Conservation (phyloP, 2,329 filamentous ascomycete genomes). For the Periconia sp. region DNA sequence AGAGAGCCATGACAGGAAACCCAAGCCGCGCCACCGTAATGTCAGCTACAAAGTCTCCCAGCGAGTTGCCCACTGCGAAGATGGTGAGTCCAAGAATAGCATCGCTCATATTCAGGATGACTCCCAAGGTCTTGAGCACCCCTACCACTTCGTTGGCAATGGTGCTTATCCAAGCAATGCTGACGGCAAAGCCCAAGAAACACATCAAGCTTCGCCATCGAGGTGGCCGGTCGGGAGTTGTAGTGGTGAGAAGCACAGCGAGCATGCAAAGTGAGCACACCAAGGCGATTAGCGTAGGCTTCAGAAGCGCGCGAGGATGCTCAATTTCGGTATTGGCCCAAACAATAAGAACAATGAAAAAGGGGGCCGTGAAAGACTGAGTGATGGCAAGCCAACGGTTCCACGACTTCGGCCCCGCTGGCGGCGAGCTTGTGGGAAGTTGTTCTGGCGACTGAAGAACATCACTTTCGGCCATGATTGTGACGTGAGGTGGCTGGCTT, state of each 20-base stretch:
- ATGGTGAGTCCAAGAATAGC: constrained; percentile 93
- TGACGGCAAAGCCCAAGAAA: constrained; percentile 87
- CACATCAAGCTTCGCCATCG: constrained; percentile 80
- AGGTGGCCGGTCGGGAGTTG: constrained; percentile 70
- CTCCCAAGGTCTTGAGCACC: constrained; percentile 88
- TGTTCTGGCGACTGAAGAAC: constrained; percentile 45
- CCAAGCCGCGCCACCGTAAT: constrained; percentile 92
- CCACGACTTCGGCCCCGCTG: constrained; percentile 65
- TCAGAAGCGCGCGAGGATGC: constrained; percentile 65
- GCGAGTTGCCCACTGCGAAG: constrained; percentile 93
- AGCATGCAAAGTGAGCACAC: constrained; percentile 70
- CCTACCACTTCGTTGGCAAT: constrained; percentile 96
- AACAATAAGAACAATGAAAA: constrained; percentile 79
- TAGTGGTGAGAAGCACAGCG: constrained; percentile 70
- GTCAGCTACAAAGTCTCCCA: constrained; percentile 92
- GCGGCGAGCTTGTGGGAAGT: constrained; percentile 22
- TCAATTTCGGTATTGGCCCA: constrained; percentile 73
- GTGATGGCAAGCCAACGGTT: constrained; percentile 88
- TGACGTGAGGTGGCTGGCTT: constrained; percentile 33
- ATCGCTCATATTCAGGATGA: constrained; percentile 91
- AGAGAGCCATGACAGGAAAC: constrained; percentile 94
- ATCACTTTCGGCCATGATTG: constrained; percentile 41
- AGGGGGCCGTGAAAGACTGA: constrained; percentile 84
- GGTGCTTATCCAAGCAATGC: constrained; percentile 94
- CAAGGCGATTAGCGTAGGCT: constrained; percentile 51